phyloP scores from a whole-genome alignment of 192 early-diverging fungal genomes.

The Rhizoclosmatium sp. region DNA sequence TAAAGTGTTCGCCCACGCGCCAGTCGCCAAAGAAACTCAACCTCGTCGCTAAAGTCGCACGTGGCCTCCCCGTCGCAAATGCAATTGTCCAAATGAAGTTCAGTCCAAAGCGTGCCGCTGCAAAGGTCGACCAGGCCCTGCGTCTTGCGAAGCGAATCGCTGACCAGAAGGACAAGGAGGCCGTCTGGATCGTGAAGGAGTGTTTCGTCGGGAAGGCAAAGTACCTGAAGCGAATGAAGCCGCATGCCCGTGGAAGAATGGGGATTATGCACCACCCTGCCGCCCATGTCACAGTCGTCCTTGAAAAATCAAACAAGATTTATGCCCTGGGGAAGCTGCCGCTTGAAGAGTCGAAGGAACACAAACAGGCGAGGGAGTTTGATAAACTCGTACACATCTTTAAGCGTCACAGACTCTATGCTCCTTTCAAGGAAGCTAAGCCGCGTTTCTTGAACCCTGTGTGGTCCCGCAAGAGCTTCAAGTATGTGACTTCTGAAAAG shows the following conservation, averaged over 20 bases:
- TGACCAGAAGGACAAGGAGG: conserved; percentile 40
- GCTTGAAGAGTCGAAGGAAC: conserved; percentile 28
- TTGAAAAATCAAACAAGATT: not conserved
- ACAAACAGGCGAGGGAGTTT: conserved; percentile 42
- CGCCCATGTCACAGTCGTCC: conserved; percentile 65
- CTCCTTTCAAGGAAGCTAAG: conserved; percentile 43
- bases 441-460: conserved; percentile 41
- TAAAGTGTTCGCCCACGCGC: conserved; percentile 28
- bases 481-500: conserved; percentile 53
- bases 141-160: conserved; percentile 33
- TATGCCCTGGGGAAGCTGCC: not conserved
- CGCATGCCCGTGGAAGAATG: conserved; percentile 79
- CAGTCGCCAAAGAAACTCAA: conserved; percentile 54
- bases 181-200: conserved; percentile 51
- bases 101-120: conserved; percentile 48
- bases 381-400: conserved; percentile 47
- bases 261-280: conserved; percentile 79
- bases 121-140: conserved; percentile 43
- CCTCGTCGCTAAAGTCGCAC: conserved; percentile 54
- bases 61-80: conserved; percentile 46
- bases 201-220: conserved; percentile 89
- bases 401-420: conserved; percentile 45
- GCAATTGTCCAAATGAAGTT: conserved; percentile 56
- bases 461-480: conserved; percentile 56
- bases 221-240: conserved; percentile 76